phyloP scores from a whole-genome alignment of 768 basidiomycete genomes.

The Tylopilus rubrobrunneus region DNA sequence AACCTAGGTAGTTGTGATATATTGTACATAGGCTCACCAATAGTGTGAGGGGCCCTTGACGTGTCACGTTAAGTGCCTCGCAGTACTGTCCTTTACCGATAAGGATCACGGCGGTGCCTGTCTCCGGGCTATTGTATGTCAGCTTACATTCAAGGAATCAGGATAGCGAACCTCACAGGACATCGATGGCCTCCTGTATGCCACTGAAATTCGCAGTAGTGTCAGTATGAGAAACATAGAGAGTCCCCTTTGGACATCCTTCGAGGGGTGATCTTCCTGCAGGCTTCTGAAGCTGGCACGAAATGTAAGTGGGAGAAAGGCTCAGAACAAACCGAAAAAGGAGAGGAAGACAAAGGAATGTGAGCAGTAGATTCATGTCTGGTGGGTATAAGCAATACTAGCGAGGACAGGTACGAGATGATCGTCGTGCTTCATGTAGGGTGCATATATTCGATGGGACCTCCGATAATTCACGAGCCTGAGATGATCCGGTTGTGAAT shows the following conservation, averaged over 20 bases:
- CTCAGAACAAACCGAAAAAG: conserved; percentile 13
- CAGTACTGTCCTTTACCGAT: conserved; percentile 57
- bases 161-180: conserved; percentile 41
- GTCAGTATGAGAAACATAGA: conserved; percentile 55
- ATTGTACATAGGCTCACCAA: conserved; percentile 36
- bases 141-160: not conserved
- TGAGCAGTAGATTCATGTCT: conserved; percentile 10
- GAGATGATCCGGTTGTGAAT: not conserved
- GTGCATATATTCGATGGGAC: not conserved
- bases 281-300: conserved; percentile 53
- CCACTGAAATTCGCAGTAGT: conserved; percentile 41
- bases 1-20: not conserved
- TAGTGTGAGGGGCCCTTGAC: conserved; percentile 50
- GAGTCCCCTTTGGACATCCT: conserved; percentile 55
- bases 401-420: not conserved
- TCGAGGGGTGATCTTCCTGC: conserved; percentile 37
- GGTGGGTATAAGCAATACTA: not conserved
- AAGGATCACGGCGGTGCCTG: conserved; percentile 44
- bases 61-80: conserved; percentile 56
- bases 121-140: conserved; percentile 35
- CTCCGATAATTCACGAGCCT: not conserved
- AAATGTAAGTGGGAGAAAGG: conserved; percentile 44
- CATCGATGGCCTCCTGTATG: conserved; percentile 53
- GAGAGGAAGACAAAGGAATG: conserved; percentile 4
- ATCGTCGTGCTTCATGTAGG: not conserved